Evolutionary conservation across 2,329 filamentous ascomycete species (phyloP).

Genomic region (Aspergillus quadricinctus): DNA sequence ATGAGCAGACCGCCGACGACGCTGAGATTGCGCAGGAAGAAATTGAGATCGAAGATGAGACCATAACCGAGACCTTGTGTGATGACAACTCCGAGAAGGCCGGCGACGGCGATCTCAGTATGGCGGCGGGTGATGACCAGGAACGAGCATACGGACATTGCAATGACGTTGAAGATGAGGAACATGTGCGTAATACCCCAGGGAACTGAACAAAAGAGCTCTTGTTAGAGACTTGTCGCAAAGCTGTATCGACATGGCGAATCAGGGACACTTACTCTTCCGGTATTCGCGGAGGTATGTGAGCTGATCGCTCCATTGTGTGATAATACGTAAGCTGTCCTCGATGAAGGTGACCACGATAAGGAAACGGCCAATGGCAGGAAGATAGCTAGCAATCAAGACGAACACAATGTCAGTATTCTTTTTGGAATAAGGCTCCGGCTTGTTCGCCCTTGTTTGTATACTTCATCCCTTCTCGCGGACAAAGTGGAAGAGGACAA

Average conservation of each 20-base stretch:
- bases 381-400: constrained; percentile 66
- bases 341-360: constrained; percentile 99
- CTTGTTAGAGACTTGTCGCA: constrained; percentile 11
- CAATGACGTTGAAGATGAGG: constrained; percentile 82
- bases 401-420: constrained; percentile 28
- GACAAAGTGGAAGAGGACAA: constrained; percentile 23
- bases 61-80: constrained; percentile 95
- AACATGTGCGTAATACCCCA: constrained; percentile 86
- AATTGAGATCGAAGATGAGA: constrained; percentile 98
- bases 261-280: constrained; percentile 63
- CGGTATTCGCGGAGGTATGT: constrained; percentile 89
- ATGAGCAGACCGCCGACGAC: constrained; percentile 96
- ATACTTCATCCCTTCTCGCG: background rate
- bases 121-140: constrained; percentile 89
- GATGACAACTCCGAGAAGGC: constrained; percentile 85
- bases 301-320: constrained; percentile 95
- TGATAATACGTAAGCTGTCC: constrained; percentile 91
- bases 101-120: constrained; percentile 86
- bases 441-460: constrained; percentile 12
- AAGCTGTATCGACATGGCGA: background rate
- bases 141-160: constrained; percentile 76
- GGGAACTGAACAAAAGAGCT: constrained; percentile 61
- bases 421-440: background rate
- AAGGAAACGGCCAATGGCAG: constrained; percentile 90
- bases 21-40: constrained; percentile 97